Evolutionary conservation across 306 rosid species (phyloP), one percentile per base, ranked within the genome.

Genomic region (Rosa chinensis): DNA sequence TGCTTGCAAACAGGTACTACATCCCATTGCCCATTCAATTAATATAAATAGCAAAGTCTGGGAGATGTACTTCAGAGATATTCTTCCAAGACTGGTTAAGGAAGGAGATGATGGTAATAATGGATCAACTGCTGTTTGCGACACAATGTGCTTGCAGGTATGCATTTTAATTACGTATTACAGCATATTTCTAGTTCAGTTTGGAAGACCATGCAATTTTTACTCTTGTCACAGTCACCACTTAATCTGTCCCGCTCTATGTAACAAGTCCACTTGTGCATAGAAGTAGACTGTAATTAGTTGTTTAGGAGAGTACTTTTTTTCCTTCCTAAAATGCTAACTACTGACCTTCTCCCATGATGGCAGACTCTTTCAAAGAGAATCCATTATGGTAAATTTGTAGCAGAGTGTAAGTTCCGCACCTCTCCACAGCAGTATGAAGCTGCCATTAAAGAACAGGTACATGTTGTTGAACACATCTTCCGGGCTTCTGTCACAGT

Each of bases 111-210:
- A 96, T 78, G 96, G 97, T 20, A 96, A 96, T 76, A 86, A 75
- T 37, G 99, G 99, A 73, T 90, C 99, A 18, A 85, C 96, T 70
- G 90, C 98, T 70, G 91, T 89, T 80, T 95, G 99, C 42, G 99
- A 95, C 73, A 86, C 93, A 47, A 87, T 86, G 75, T 93, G 98
- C 91, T 89, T 96, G 94, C 98, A 96, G 99, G 98, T 96, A 82
- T 79, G 73, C 72, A 28, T 58, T 75, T 66, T 77, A 14, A 49
- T n/a, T 66, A 70, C 7, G 39, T 68, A 25, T 25, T 62, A 17
- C 28, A 16, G 13, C 23, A 37, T 44, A 20, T 49, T 62, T 86
- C 28, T 14, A 3, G 20, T 39, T 59, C 5, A 44, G 32, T 79
- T 81, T 49, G 67, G 68, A 72, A 50, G 69, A 35, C 70, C 23